A percentile compares a stretch with the other conserved stretches of the same genome.
Evolutionary conservation across 2,329 filamentous ascomycete genomes (phyloP).

Genomic region (Ophiocordyceps sinensis): DNA sequence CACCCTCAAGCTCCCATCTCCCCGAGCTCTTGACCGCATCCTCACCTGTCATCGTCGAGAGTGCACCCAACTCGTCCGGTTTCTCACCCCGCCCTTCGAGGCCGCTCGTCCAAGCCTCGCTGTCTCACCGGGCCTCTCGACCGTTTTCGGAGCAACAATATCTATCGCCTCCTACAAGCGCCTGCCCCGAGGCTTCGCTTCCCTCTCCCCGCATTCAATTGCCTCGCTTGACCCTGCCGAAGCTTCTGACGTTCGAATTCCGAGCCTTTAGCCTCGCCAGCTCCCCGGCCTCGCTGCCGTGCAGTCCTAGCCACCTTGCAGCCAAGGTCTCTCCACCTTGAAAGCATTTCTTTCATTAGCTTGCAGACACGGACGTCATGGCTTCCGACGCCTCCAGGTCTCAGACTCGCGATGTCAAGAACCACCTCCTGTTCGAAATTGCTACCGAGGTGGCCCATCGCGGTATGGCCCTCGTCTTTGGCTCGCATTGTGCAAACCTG

Average conservation of each 20-base stretch:
- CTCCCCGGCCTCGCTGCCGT: background rate
- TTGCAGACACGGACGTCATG: slow-evolving; percentile 22
- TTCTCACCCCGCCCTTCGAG: background rate
- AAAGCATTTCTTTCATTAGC: background rate
- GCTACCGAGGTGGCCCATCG: slow-evolving; percentile 95
- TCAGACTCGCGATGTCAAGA: slow-evolving; percentile 62
- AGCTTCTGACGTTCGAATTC: too few species aligned
- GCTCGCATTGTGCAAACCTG: background rate
- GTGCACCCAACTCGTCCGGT: background rate
- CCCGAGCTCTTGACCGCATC: background rate
- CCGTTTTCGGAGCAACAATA: too few species aligned
- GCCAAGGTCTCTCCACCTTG: background rate
- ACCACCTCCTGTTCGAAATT: slow-evolving; percentile 92
- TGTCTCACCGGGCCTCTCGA: too few species aligned
- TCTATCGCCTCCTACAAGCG: too few species aligned
- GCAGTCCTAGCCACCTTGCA: background rate
- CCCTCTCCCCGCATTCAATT: too few species aligned
- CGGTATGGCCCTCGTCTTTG: slow-evolving; percentile 41
- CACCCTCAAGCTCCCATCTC: too few species aligned
- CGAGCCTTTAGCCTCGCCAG: too few species aligned
- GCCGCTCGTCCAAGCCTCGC: too few species aligned
- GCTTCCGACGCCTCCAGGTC: slow-evolving; percentile 25
- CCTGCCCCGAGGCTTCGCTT: too few species aligned
- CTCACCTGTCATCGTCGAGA: background rate
- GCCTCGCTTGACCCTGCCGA: too few species aligned